phyloP scores from a whole-genome alignment of 2,329 filamentous ascomycete genomes.

The Decorospora gaudefroyi region DNA sequence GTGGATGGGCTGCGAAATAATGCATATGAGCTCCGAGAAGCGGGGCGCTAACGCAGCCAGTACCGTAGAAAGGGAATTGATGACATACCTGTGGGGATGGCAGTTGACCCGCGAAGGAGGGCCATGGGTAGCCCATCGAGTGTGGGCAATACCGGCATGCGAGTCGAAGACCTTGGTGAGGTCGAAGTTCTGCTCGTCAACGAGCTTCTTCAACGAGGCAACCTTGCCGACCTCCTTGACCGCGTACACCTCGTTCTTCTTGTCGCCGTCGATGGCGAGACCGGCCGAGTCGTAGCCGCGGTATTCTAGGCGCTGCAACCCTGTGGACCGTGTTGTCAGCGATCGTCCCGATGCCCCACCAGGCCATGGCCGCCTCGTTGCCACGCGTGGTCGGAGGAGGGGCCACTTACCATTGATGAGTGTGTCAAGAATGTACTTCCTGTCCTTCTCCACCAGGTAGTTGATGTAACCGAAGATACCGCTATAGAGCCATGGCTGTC shows the following conservation, averaged over 20 bases:
- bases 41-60: slow-evolving; percentile 12
- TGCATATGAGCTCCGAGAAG: slow-evolving; percentile 22
- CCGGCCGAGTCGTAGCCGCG: slow-evolving; percentile 98
- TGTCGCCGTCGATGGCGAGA: slow-evolving; percentile 94
- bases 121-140: slow-evolving; percentile 97
- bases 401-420: slow-evolving; percentile 84
- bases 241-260: slow-evolving; percentile 95
- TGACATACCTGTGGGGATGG: slow-evolving; percentile 89
- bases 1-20: no score
- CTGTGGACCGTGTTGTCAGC: slow-evolving; percentile 55
- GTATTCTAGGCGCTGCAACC: slow-evolving; percentile 94
- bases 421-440: slow-evolving; percentile 93
- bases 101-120: slow-evolving; percentile 93
- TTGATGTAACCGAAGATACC: slow-evolving; percentile 99
- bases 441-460: slow-evolving; percentile 98
- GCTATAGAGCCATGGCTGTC: slow-evolving; percentile 54
- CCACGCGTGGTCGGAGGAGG: slow-evolving; percentile 10
- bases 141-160: slow-evolving; percentile 98
- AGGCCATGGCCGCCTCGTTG: slow-evolving; percentile 1
- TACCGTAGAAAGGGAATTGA: slow-evolving; percentile 56
- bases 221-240: slow-evolving; percentile 99
- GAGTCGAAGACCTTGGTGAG: slow-evolving; percentile 94
- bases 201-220: slow-evolving; percentile 90
- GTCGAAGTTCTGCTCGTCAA: slow-evolving; percentile 81
- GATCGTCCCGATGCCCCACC: slow-evolving; percentile 11